These are phyloP conservation scores for Malus sylvestris DNA, from an alignment of 306 rosid genomes.

Conservation along the genomic window DNA sequence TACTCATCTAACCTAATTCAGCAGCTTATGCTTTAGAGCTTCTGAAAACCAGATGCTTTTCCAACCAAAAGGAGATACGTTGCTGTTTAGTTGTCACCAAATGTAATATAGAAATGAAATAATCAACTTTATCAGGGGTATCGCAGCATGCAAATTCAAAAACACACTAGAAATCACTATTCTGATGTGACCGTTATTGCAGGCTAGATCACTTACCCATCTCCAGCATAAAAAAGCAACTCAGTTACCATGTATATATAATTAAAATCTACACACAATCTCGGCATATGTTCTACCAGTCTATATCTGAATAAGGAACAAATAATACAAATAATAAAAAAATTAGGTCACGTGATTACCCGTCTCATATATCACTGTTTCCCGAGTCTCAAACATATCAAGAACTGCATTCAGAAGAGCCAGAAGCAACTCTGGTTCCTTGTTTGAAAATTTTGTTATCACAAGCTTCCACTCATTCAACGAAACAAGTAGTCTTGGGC, in stretches of 20 bases:
- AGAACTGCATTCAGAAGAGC: slow-evolving; percentile 69
- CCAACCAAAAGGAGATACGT: not conserved
- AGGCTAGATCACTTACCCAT: too few species aligned
- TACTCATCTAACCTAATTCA: not conserved
- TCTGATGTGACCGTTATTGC: too few species aligned
- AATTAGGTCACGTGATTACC: slow-evolving; percentile 27
- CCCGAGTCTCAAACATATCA: slow-evolving; percentile 50
- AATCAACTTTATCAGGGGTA: too few species aligned
- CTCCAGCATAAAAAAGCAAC: not conserved
- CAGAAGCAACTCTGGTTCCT: slow-evolving; percentile 72
- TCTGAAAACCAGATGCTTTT: not conserved
- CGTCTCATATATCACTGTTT: slow-evolving; percentile 31
- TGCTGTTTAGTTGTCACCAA: too few species aligned
- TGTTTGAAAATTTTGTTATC: slow-evolving; percentile 41
- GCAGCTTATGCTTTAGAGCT: not conserved
- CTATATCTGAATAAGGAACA: not conserved
- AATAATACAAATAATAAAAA: not conserved
- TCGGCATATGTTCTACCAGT: not conserved
- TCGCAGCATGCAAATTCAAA: too few species aligned
- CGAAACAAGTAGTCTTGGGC: slow-evolving; percentile 15
- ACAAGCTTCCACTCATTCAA: slow-evolving; percentile 63
- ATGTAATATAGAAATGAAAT: too few species aligned
- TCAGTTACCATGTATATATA: not conserved
- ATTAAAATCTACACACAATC: not conserved
- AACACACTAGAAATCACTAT: too few species aligned